A percentile compares a stretch with the other conserved stretches of the same genome.
phyloP scores from a whole-genome alignment of 1,284 basidiomycete genomes.

The Cronartium quercuum region DNA sequence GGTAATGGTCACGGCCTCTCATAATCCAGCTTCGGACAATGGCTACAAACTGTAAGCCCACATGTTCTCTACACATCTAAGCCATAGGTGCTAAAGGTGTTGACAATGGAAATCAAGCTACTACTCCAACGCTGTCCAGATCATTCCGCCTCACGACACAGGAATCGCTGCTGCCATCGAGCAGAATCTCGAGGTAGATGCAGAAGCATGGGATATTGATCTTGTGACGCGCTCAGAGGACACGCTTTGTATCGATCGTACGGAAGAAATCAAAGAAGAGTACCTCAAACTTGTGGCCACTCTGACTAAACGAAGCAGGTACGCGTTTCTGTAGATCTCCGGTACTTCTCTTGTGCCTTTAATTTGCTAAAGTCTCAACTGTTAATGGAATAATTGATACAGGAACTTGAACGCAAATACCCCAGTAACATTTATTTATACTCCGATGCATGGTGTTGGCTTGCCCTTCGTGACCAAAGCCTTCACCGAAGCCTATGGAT shows the following conservation, averaged over 20 bases:
- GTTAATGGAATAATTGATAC: neutral
- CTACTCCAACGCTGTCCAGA: conserved; percentile 54
- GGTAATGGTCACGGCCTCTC: conserved; percentile 67
- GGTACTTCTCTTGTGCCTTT: neutral
- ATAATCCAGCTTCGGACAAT: conserved; percentile 57
- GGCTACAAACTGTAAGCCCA: conserved; percentile 64
- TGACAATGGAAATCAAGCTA: conserved; percentile 32
- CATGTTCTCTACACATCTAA: neutral
- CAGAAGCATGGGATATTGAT: conserved; percentile 53
- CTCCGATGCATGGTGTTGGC: conserved; percentile 79
- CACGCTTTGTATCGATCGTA: conserved; percentile 55
- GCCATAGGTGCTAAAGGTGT: conserved; percentile 6
- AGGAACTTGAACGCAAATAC: conserved; percentile 33
- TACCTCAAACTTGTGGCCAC: conserved; percentile 55
- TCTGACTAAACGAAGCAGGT: conserved; percentile 48
- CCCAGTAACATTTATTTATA: conserved; percentile 63
- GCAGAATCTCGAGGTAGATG: conserved; percentile 58
- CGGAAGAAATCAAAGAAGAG: conserved; percentile 57
- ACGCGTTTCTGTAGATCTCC: neutral
- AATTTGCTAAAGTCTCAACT: neutral
- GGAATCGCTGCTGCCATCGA: conserved; percentile 65
- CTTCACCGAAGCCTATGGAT: conserved; percentile 3
- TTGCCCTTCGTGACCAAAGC: conserved; percentile 56
- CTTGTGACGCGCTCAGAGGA: neutral
- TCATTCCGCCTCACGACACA: conserved; percentile 69